Evolutionary conservation across 306 rosid species (phyloP), one percentile per base, ranked within the genome.

Genomic region (Acmispon strigosus): DNA sequence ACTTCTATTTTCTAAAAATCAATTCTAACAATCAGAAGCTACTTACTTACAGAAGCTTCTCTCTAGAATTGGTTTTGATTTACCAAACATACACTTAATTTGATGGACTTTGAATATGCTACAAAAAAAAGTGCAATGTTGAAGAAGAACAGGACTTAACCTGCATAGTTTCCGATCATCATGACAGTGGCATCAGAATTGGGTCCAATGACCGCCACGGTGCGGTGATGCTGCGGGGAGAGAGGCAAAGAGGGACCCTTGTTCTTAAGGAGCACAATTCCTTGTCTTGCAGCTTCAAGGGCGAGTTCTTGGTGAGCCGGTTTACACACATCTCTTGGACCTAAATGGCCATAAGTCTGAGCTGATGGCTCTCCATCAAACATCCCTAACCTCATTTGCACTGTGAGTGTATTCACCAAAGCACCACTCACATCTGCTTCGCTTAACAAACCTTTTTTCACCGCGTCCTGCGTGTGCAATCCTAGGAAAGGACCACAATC

Each of bases 371-470:
- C 85, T 22, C 97, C 94, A 60, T 93, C 98, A 69, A 93, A 88
- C 96, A 93, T 90, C 2, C 97, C 98, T 6, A 93, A 82, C 54
- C 97, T 90, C 96, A 93, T 88, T 73, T 93, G 98, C 74, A 93
- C 90, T 0, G 84, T 74, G 0, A 90, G 73, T 5, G 93, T 90
- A 54, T 93, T 93, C 10, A 59, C 58, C 66, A 93, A 70, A 10
- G 98, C 98, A 14, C 37, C 75, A 22, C 78, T 68, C 41, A 93
- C 83, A 44, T 90, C 83, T 1, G 54, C 69, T 76, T 88, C 88
- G 0, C 48, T 85, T 41, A 93, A 36, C 67, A 93, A 45, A 8
- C 98, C 97, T n/a, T 74, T 84, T 41, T 75, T 81, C 3, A 93
- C 86, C 0, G 98, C 98, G 27, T 81, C 81, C 32, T 85, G 87